These are phyloP conservation scores for Saccharomycopsis vini DNA, from an alignment of 805 yeast genomes.

Conservation along the genomic window DNA sequence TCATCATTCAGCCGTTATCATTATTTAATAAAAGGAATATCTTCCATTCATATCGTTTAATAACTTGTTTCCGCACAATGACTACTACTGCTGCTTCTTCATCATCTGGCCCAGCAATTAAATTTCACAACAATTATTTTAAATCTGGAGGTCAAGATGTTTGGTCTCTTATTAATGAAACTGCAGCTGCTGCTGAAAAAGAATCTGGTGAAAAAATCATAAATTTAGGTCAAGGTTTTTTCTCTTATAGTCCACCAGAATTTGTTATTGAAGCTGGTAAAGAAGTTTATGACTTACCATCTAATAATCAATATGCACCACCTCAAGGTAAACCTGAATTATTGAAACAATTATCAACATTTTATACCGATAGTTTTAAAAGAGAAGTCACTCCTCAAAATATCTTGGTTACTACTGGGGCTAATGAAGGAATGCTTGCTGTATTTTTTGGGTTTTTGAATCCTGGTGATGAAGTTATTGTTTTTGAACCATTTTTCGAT, in stretches of 20 bases:
- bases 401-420: slow-evolving; percentile 86
- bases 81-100: too few species aligned
- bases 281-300: slow-evolving; percentile 61
- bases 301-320: slow-evolving; percentile 86
- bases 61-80: background rate
- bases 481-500: slow-evolving; percentile 94
- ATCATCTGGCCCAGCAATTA: background rate
- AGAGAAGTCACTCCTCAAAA: slow-evolving; percentile 49
- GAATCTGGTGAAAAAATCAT: slow-evolving; percentile 69
- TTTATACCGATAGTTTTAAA: slow-evolving; percentile 62
- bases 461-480: slow-evolving; percentile 90
- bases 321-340: slow-evolving; percentile 80
- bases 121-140: slow-evolving; percentile 55
- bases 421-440: slow-evolving; percentile 89
- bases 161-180: slow-evolving; percentile 91
- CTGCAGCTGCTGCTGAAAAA: slow-evolving; percentile 51
- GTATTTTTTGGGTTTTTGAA: slow-evolving; percentile 77
- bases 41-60: background rate
- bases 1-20: too few species aligned
- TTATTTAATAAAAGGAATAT: too few species aligned
- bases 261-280: slow-evolving; percentile 81
- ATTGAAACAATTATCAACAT: slow-evolving; percentile 55
- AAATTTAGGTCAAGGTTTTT: slow-evolving; percentile 95
- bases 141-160: slow-evolving; percentile 74
- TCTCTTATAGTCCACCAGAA: slow-evolving; percentile 92